phyloP scores from a whole-genome alignment of 768 basidiomycete species.

The Psilocybe tampanensis region DNA sequence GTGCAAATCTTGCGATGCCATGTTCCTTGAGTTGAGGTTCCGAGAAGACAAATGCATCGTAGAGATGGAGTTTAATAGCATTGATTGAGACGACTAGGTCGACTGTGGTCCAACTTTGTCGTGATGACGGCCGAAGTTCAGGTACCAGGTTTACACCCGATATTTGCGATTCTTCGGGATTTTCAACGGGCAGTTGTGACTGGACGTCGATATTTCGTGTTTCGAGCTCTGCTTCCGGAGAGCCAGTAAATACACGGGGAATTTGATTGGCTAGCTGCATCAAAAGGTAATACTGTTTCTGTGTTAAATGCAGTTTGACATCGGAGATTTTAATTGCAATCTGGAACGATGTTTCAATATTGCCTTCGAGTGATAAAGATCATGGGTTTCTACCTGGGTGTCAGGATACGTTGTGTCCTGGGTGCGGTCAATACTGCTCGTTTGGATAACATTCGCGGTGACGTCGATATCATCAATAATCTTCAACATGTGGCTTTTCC shows the following conservation, averaged over 20 bases:
- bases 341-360: conserved; percentile 37
- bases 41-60: conserved; percentile 64
- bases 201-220: conserved; percentile 10
- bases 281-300: conserved; percentile 78
- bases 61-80: conserved; percentile 83
- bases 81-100: conserved; percentile 75
- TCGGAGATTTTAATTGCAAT: conserved; percentile 77
- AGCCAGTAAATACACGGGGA: conserved; percentile 59
- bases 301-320: conserved; percentile 81
- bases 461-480: conserved; percentile 93
- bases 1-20: conserved; percentile 84
- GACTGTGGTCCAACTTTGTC: conserved; percentile 60
- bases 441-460: conserved; percentile 67
- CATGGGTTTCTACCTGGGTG: conserved; percentile 58
- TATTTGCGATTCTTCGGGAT: conserved; percentile 6
- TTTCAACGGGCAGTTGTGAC: conserved; percentile 1
- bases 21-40: conserved; percentile 65
- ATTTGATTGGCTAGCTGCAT: conserved; percentile 69
- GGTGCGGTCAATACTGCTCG: conserved; percentile 52
- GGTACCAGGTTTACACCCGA: conserved; percentile 52
- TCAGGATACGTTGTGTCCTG: conserved; percentile 62
- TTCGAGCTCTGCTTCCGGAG: conserved; percentile 42
- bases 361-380: background rate
- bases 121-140: conserved; percentile 47
- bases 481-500: conserved; percentile 60